Base-by-base conservation (phyloP, 176 grass and related monocot species). In the Microstegium vimineum region DNA sequence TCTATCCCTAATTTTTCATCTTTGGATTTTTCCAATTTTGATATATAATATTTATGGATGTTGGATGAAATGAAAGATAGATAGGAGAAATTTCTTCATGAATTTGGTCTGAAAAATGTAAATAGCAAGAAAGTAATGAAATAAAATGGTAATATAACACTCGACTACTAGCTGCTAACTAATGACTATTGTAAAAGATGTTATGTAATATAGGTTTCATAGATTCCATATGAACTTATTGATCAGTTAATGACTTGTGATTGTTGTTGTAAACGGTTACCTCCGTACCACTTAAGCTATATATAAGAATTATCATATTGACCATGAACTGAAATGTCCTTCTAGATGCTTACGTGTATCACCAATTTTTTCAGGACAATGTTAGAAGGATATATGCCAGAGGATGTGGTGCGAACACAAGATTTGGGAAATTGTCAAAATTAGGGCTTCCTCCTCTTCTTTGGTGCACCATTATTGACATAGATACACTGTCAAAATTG, bases 381-480 rank as follows among this genome's bases (percentile, higher is more conserved):
- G 97, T 91, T 78, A 90, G 85, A 94, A 91, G 97, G 66, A 85
- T 99, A 78, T 78, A 91, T 79, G 97, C 92, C 49, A 90, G 85
- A 61, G 89, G 87, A 65, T 99, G 93, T 66, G 90, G 91, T 17
- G 93, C 87, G 16, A 91, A 83, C 74, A 83, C 83, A 10, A 76
- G 64, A 36, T 78, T 87, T 79, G 93, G 74, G 40, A 99, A 90
- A 78, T 25, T 99, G 32, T 86, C 87, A 26, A 99, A 99, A 81
- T 74, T 96, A 85, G 97, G 97, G 69, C 82, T 99, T 61, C 91
- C 97, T 90, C 93, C 97, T 52, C 38, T 90, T 77, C 93, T 99
- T 83, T 96, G 90, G 91, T 95, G 79, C 73, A 82, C 89, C 66
- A 93, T 92, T 85, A 40, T 94, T 67, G 69, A 94, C 51, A 38